Percentiles rank a stretch among this genome's conserved stretches.
Evolutionary conservation across 306 rosid species (phyloP).

Genomic region (Quercus aquifolioides): DNA sequence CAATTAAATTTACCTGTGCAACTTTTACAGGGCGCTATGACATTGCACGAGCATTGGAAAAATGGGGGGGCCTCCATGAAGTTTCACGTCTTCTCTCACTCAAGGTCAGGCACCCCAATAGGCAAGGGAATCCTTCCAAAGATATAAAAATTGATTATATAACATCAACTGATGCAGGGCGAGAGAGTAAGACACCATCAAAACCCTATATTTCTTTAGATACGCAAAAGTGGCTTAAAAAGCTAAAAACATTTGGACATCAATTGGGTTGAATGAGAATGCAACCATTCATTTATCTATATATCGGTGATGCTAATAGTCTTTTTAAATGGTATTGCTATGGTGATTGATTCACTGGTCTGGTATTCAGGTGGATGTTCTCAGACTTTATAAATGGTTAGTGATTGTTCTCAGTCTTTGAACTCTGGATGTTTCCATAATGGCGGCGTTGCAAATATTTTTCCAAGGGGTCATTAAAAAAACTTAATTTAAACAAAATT

Average conservation of each 20-base stretch:
- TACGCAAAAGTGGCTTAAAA: conserved; percentile 70
- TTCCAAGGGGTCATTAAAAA: too few species aligned
- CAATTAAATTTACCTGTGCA: neutral
- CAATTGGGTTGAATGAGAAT: conserved; percentile 67
- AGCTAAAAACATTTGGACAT: conserved; percentile 69
- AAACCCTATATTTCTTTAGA: conserved; percentile 59
- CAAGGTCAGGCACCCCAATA: conserved; percentile 60
- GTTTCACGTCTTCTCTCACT: conserved; percentile 86
- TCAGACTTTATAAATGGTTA: too few species aligned
- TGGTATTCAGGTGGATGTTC: too few species aligned
- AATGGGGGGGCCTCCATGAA: conserved; percentile 94
- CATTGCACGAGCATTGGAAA: conserved; percentile 89
- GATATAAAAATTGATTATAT: conserved; percentile 49
- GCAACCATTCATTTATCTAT: neutral
- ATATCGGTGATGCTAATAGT: neutral
- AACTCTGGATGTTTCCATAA: too few species aligned
- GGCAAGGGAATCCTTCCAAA: conserved; percentile 39
- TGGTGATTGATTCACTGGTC: too few species aligned
- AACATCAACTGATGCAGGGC: conserved; percentile 35
- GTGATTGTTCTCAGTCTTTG: too few species aligned
- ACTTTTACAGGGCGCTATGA: conserved; percentile 68
- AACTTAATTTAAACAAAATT: too few species aligned
- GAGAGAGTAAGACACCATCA: conserved; percentile 35
- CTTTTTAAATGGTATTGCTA: neutral
- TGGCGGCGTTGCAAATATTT: too few species aligned